Evolutionary conservation across 1,284 basidiomycete species (phyloP), one percentile per base, ranked within the genome.

Genomic region (Ganoderma lucidum): DNA sequence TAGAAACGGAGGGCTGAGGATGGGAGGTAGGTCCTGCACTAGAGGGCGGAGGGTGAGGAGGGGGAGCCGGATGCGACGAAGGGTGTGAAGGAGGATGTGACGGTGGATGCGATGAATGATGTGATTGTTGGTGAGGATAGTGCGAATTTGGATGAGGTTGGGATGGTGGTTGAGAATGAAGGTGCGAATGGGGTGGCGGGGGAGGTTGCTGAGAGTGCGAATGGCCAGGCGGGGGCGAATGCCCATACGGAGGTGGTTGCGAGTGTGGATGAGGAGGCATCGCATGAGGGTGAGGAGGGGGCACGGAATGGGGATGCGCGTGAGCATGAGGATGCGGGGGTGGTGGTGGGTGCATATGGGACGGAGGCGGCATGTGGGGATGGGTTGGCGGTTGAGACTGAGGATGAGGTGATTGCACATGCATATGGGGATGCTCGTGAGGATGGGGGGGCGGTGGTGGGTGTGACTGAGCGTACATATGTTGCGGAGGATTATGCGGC

Each of bases 1-100:
- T 76, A 8, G 75, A 71, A 15, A 69, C 70, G 9, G 73, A 72
- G 23, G 63, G 58, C 45, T 70, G 70, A 37, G 64, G 41, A 55
- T 69, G 70, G 1, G 66, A n/a, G 45, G 62, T 66, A 12, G 62
- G 55, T 44, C 64, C 63, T n/a, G 58, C 56, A 59, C 53, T 66
- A 14, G 67, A 56, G 61, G 61, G 64, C 35, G 60, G 39, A 2
- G n/a, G 59, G 12, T 39, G 9, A 6, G 59, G 59, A n/a, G 58
- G 58, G 3, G 32, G 58, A 28, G 48, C 48, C 8, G 53, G 12
- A 56, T 56, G 53, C 6, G 53, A 56, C 17, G 53, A 12, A 56
- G 32, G 15, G 53, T 32, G 53, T 56, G 53, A 56, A 23, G 37
- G 59, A n/a, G 23, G 59, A 28, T n/a, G 37, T 37, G 58, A n/a